Evolutionary conservation across 495 filamentous ascomycete species (phyloP), one percentile per base, ranked within the genome.

Genomic region (Penicillium soppii): DNA sequence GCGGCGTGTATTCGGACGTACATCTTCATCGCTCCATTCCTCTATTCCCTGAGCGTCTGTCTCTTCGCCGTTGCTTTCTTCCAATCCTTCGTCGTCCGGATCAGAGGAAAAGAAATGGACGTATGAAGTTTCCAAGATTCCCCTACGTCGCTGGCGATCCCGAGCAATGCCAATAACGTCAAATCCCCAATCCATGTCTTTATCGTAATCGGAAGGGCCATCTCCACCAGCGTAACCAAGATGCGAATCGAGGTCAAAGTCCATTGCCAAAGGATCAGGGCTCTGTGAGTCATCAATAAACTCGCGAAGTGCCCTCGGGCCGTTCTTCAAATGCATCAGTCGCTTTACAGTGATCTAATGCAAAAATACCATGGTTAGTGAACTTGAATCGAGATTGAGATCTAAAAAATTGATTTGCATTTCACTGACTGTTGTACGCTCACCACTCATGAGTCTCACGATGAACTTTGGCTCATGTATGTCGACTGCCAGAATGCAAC

Each of bases 381-480:
- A 43, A 33, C 51, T 17, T 20, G 16, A 33, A 38, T 27, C 5
- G 57, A 27, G 20, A 7, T n/a, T 37, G 4, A 9, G 19, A 40
- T 7, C 38, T 15, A 44, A n/a, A n/a, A n/a, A n/a, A n/a, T n/a
- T n/a, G n/a, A n/a, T n/a, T n/a, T n/a, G n/a, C n/a, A n/a, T 35
- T 62, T 12, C 30, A 41, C 73, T 63, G 51, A 82, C 80, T 43
- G 62, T 65, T 54, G 72, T 61, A 42, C 59, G 59, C 37, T 74
- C 76, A 12, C 71, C 74, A 62, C 77, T 79, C 38, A 63, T 62
- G 20, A 78, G 71, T 22, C 71, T 65, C 15, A 83, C 72, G 30
- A 57, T 63, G 56, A 78, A 80, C 5, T 64, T 52, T 22, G 58
- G 52, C 32, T 65, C 47, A 10, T 57, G 48, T 20, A 59, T 53